These are phyloP conservation scores for Xylaria scruposa DNA, from an alignment of 495 filamentous ascomycete genomes.

Conservation along the genomic window DNA sequence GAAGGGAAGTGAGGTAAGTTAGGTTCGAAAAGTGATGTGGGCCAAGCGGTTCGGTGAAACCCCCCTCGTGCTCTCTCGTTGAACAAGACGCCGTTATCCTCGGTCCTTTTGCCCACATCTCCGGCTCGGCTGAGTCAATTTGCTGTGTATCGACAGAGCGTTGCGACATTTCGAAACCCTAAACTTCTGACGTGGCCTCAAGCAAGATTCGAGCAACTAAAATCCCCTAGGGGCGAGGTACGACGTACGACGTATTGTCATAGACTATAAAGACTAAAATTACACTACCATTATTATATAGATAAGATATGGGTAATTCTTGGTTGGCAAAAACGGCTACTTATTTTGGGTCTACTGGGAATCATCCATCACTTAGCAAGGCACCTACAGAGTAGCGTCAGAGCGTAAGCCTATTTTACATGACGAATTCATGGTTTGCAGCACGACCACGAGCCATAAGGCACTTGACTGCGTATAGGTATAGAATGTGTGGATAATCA, in stretches of 20 bases:
- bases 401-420: neutral
- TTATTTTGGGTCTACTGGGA: too few relatives aligned
- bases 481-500: neutral
- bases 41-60: neutral
- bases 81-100: neutral
- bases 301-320: neutral
- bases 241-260: neutral
- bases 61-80: neutral
- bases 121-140: neutral
- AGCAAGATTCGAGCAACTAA: neutral
- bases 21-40: neutral
- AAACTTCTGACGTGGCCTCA: neutral
- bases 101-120: slow-evolving; percentile 5
- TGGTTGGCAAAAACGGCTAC: too few relatives aligned
- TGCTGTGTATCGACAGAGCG: neutral
- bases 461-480: neutral
- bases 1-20: neutral
- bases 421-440: neutral
- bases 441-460: neutral
- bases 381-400: too few relatives aligned
- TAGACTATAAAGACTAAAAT: neutral
- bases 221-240: neutral
- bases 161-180: neutral
- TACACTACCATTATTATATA: neutral
- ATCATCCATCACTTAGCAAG: too few relatives aligned